Base-by-base conservation (phyloP, 306 rosid genomes). In the Urtica urens region DNA sequence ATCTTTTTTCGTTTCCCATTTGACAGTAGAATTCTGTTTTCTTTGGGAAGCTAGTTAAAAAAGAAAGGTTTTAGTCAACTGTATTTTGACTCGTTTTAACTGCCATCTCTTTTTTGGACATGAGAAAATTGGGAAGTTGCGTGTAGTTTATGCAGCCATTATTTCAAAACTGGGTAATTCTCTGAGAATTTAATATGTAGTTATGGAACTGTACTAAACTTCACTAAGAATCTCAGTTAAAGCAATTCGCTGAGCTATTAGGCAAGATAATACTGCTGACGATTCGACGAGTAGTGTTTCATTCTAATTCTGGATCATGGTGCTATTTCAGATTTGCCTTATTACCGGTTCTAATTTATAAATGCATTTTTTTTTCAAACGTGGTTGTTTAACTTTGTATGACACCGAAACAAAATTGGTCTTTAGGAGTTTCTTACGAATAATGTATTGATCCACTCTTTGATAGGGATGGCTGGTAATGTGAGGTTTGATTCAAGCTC, bases 401-500 rank as follows among this genome's bases (percentile, higher is more conserved):
- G 53, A 38, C 38, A 42, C 49, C 31, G 51, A 22, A 51, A 49
- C 30, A 55, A 55, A 49, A 55, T 39, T 58, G 47, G 34, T 65
- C 29, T 53, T 68, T 62, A 37, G 52, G 52, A 58, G 25, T 35
- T 10, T 49, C 30, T 49, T 37, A 35, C 30, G 31, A 35, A 52
- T 44, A 21, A 51, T 34, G 60, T 62, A 49, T 44, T 60, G 51
- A 67, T 67, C 71, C 60, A 58, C 39, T 58, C 55, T 66, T 41
- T 73, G 63, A 70, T n/a, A n/a, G 58, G 43, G 55, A 87, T 87
- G 94, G 92, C 76, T 25, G 83, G 76, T 51, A 73, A 68, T 62
- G 65, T 50, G 62, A 87, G 77, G 63, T 83, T 78, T 64, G 87
- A 73, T 62, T 51, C 58, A 18, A 65, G 67, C 46, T 71, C 85